Percentiles rank a stretch among this genome's conserved stretches.
These are phyloP conservation scores for Petrea volubilis DNA, from an alignment of 257 asterid species.

Conservation along the genomic window DNA sequence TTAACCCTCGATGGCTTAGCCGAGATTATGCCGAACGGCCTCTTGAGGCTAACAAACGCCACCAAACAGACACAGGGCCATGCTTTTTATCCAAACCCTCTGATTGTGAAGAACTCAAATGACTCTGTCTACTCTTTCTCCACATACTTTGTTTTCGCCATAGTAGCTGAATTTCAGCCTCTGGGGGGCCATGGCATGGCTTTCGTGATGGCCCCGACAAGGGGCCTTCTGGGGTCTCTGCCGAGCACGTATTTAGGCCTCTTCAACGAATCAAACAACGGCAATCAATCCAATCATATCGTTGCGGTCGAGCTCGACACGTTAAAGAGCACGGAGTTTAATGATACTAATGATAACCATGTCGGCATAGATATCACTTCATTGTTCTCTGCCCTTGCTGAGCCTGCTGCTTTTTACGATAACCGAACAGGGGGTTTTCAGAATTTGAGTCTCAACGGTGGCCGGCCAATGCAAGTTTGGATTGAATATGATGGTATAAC, in stretches of 20 bases:
- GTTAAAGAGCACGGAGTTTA: constrained; percentile 35
- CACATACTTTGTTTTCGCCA: constrained; percentile 57
- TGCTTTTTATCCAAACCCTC: constrained; percentile 52
- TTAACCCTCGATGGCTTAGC: constrained; percentile 67
- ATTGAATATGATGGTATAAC: constrained; percentile 44
- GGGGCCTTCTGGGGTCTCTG: constrained; percentile 34
- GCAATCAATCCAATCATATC: constrained; percentile 47
- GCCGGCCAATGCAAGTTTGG: constrained; percentile 53
- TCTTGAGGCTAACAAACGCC: constrained; percentile 47
- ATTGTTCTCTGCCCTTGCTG: constrained; percentile 24
- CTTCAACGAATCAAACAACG: constrained; percentile 51
- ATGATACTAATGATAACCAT: constrained; percentile 53
- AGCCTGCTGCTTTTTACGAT: constrained; percentile 44
- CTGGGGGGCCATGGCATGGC: constrained; percentile 61
- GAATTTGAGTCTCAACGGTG: constrained; percentile 48
- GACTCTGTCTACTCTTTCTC: constrained; percentile 46
- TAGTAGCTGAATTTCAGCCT: constrained; percentile 38
- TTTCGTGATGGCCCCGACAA: constrained; percentile 58
- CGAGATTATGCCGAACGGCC: constrained; percentile 36
- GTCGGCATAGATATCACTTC: constrained; percentile 58
- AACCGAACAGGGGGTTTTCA: constrained; percentile 20
- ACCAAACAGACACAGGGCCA: constrained; percentile 45
- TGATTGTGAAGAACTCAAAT: constrained; percentile 48
- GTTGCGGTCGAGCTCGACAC: constrained; percentile 69
- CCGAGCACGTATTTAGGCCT: constrained; percentile 55